These are phyloP conservation scores for Lichtheimia corymbifera DNA, from an alignment of 371 early-diverging fungal species.

Conservation along the genomic window DNA sequence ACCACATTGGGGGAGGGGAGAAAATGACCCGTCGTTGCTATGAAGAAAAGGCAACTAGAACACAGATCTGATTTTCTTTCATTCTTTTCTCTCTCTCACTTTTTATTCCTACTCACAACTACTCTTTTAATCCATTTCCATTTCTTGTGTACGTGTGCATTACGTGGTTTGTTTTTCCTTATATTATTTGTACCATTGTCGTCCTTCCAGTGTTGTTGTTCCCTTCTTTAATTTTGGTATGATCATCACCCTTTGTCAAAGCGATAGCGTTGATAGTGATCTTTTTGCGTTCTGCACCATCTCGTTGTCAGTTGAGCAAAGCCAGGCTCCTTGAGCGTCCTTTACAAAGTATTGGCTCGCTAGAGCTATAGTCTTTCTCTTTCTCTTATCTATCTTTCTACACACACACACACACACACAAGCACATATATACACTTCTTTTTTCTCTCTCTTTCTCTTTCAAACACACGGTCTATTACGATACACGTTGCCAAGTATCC, in stretches of 20 bases:
- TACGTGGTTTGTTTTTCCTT: not conserved
- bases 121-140: not conserved
- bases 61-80: not conserved
- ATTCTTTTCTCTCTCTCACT: conserved; percentile 1
- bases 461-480: not conserved
- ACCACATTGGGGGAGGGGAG: too few species aligned
- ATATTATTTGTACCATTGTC: not conserved
- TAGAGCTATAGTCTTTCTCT: conserved; percentile 7
- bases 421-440: too few species aligned
- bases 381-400: not conserved
- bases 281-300: conserved; percentile 13
- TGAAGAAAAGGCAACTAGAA: too few species aligned
- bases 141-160: conserved; percentile 5
- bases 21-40: too few species aligned
- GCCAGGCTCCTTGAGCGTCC: conserved; percentile 18
- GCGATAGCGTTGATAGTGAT: conserved; percentile 14
- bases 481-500: too few species aligned
- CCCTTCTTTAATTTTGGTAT: conserved; percentile 5
- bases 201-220: not conserved
- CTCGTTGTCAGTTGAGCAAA: conserved; percentile 4
- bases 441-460: conserved; percentile 1
- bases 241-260: conserved; percentile 4
- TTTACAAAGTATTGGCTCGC: conserved; percentile 6
- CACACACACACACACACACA: too few species aligned
- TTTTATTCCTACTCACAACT: not conserved